phyloP scores from a whole-genome alignment of 345 rosid genomes.

The Physaria fendleri region DNA sequence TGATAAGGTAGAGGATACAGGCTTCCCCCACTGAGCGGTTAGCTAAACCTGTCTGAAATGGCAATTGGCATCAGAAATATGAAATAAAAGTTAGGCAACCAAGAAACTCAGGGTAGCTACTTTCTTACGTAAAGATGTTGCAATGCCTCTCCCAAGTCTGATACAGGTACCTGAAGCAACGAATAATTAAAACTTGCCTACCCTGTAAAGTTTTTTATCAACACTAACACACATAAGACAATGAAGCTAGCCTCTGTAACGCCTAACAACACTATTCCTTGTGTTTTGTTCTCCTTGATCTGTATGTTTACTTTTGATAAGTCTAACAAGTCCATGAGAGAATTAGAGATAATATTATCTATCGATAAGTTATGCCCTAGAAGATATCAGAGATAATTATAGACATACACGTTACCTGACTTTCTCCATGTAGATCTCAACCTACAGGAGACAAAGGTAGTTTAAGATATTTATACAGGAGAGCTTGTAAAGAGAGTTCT shows the following conservation, averaged over 20 bases:
- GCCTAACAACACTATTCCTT: constrained; percentile 60
- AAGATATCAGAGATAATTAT: not conserved
- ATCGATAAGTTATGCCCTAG: not conserved
- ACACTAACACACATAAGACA: not conserved
- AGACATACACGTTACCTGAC: constrained; percentile 46
- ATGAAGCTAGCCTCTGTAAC: constrained; percentile 56
- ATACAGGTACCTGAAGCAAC: constrained; percentile 41
- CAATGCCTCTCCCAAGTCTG: constrained; percentile 55
- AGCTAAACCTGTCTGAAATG: constrained; percentile 64
- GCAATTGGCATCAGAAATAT: constrained; percentile 27
- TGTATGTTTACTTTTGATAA: constrained; percentile 73
- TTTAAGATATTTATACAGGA: not conserved
- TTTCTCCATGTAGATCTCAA: constrained; percentile 96
- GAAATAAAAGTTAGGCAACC: constrained; percentile 12
- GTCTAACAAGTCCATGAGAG: constrained; percentile 70
- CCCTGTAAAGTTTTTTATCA: not conserved
- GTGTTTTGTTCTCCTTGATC: constrained; percentile 71
- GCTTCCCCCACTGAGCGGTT: constrained; percentile 93
- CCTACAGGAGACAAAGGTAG: constrained; percentile 35
- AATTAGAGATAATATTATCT: not conserved
- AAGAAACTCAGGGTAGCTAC: not conserved
- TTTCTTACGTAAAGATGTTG: constrained; percentile 62
- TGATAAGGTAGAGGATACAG: constrained; percentile 49
- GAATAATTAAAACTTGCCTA: constrained; percentile 12
- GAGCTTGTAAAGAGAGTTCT: not conserved